These are phyloP conservation scores for Globisporangium spiculum DNA, from an alignment of 352 stramenopile species.

Conservation along the genomic window DNA sequence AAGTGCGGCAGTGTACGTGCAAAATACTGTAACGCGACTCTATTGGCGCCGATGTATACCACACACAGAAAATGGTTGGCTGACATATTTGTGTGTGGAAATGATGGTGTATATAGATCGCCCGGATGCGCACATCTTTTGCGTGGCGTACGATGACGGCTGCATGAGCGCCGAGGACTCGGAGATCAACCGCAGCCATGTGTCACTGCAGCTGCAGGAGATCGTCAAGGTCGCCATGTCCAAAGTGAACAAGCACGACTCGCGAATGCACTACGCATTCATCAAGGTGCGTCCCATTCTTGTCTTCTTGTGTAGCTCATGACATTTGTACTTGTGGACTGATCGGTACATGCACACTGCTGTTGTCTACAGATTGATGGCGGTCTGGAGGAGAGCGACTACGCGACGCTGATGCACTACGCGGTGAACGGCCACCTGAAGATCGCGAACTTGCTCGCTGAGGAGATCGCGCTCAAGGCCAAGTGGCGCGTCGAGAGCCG, in stretches of 20 bases:
- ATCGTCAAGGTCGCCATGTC: constrained; percentile 86
- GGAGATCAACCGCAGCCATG: constrained; percentile 68
- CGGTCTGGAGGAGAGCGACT: constrained; percentile 62
- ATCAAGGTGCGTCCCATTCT: constrained; percentile 45
- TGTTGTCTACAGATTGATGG: constrained; percentile 46
- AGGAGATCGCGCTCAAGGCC: constrained; percentile 68
- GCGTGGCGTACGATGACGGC: constrained; percentile 80
- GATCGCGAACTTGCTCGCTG: constrained; percentile 66
- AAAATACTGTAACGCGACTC: neutral
- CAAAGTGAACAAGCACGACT: constrained; percentile 70
- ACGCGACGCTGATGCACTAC: constrained; percentile 81
- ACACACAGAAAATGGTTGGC: neutral
- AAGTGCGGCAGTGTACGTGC: constrained; percentile 77
- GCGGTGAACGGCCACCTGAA: constrained; percentile 82
- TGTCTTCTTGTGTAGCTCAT: neutral
- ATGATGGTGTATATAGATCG: constrained; percentile 40
- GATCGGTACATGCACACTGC: neutral
- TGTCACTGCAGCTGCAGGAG: constrained; percentile 80
- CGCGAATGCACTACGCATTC: constrained; percentile 80
- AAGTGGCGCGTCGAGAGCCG: constrained; percentile 57
- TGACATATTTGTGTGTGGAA: neutral
- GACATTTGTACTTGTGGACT: neutral
- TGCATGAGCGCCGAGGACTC: constrained; percentile 80
- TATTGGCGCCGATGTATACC: too few relatives aligned
- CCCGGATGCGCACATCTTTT: constrained; percentile 82